Percentiles rank a stretch among this genome's conserved stretches.
Conservation (phyloP, 495 filamentous ascomycete genomes). For the Hypomontagnella monticulosa region DNA sequence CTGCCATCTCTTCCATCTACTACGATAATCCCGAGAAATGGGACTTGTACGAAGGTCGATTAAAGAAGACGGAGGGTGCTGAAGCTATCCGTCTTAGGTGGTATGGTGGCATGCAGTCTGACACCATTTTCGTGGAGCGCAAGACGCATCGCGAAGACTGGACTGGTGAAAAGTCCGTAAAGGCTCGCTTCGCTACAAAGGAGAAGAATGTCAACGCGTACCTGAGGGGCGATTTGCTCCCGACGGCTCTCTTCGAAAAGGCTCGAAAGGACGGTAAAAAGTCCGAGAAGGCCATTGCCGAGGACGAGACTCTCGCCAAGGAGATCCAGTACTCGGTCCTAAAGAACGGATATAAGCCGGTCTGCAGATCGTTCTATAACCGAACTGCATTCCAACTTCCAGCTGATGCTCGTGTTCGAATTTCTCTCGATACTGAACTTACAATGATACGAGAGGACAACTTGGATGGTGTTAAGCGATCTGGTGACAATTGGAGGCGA, state of each 20-base stretch:
- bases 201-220: constrained; percentile 97
- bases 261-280: constrained; percentile 94
- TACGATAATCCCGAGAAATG: constrained; percentile 94
- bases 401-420: constrained; percentile 93
- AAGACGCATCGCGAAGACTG: constrained; percentile 99
- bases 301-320: constrained; percentile 86
- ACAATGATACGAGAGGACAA: constrained; percentile 97
- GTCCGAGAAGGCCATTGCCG: constrained; percentile 84
- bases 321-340: constrained; percentile 95
- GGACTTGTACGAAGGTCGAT: constrained; percentile 89
- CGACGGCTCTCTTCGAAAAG: constrained; percentile 89
- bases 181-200: constrained; percentile 92
- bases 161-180: constrained; percentile 99
- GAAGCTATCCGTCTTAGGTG: constrained; percentile 96
- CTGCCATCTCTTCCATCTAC: constrained; percentile 97
- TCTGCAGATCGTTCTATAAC: constrained; percentile 95
- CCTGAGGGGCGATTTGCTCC: constrained; percentile 80
- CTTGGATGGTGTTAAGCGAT: constrained; percentile 77
- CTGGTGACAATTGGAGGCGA: constrained; percentile 91
- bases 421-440: constrained; percentile 95
- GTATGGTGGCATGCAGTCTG: constrained; percentile 95
- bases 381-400: constrained; percentile 97
- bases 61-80: constrained; percentile 97
- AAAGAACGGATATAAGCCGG: constrained; percentile 82
- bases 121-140: constrained; percentile 95